Evolutionary conservation across 208 protist species (phyloP), one percentile per base, ranked within the genome.

Genomic region (Leishmania guyanensis): DNA sequence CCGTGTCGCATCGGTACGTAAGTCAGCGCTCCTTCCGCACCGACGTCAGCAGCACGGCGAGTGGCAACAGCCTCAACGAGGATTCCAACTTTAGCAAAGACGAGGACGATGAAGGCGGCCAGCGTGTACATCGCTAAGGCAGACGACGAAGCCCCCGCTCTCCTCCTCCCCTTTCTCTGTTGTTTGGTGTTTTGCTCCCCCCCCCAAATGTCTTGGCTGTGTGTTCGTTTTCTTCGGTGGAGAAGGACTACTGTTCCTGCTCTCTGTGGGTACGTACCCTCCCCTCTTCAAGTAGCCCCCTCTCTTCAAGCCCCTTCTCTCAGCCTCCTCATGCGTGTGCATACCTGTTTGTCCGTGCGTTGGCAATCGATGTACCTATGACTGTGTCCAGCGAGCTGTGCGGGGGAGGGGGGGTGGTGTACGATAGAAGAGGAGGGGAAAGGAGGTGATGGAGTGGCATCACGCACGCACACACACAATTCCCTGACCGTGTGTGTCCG

Each of bases 1-100:
- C 53, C 58, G 70, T 80, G 70, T 78, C 79, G 26, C 82, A 80
- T 71, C 73, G 80, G 54, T 86, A 81, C 73, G 64, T 89, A 64
- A 82, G 79, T 56, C 79, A 82, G 62, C 79, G 71, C 79, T 77
- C 71, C 71, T 82, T 82, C 72, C 79, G 60, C 22, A 3, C 10
- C 22, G 53, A 33, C 65, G 46, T n/a, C 1, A 50, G 26, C 48
- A 53, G 48, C 14, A 16, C 14, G 0, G 10, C 5, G 26, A 76
- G 50, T 16, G 5, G 43, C 12, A 5, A 48, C 26, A 58, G 39
- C 51, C 53, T 43, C 54, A 14, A 43, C 51, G 64, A 64, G 33
- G 12, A 3, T 20, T 39, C 46, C 6, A 46, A 48, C 77, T n/a
- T 39, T 22, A 73, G 66, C 33, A 66, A 81, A 43, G 54, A 81